These are phyloP conservation scores for Fraxinus sp. DNA, from an alignment of 305 asterid species.

Conservation along the genomic window DNA sequence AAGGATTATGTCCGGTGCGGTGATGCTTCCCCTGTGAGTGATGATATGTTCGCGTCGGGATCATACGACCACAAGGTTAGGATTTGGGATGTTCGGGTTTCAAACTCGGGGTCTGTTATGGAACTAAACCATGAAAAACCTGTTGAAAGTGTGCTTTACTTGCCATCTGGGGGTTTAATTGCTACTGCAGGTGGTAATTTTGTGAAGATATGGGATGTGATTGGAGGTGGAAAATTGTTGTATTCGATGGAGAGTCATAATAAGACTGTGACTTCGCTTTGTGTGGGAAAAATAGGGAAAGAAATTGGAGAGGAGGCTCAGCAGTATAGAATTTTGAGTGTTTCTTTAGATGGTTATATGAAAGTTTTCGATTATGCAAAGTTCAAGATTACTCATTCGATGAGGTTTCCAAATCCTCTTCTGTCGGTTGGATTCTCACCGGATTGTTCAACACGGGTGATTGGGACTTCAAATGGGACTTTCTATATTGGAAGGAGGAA, in stretches of 20 bases:
- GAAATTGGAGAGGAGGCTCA: slow-evolving; percentile 50
- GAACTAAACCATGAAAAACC: slow-evolving; percentile 75
- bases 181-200: slow-evolving; percentile 80
- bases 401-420: slow-evolving; percentile 77
- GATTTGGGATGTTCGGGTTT: slow-evolving; percentile 78
- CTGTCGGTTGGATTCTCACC: slow-evolving; percentile 76
- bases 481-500: slow-evolving; percentile 71
- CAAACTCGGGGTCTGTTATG: slow-evolving; percentile 51
- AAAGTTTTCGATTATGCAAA: slow-evolving; percentile 77
- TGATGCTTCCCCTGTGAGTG: slow-evolving; percentile 69
- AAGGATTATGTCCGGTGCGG: slow-evolving; percentile 87
- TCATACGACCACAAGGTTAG: slow-evolving; percentile 69
- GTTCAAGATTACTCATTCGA: slow-evolving; percentile 70
- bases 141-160: slow-evolving; percentile 75
- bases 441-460: slow-evolving; percentile 62
- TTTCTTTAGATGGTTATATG: slow-evolving; percentile 79
- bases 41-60: slow-evolving; percentile 75
- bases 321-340: slow-evolving; percentile 69
- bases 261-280: slow-evolving; percentile 74
- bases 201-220: slow-evolving; percentile 83
- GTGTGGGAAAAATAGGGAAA: slow-evolving; percentile 61
- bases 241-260: slow-evolving; percentile 87
- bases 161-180: slow-evolving; percentile 76
- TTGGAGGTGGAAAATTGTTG: slow-evolving; percentile 82
- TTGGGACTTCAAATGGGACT: slow-evolving; percentile 72